Percentiles rank a stretch among this genome's conserved stretches.
Conservation (phyloP, 2,329 filamentous ascomycete genomes). For the Xylariaceae sp. region DNA sequence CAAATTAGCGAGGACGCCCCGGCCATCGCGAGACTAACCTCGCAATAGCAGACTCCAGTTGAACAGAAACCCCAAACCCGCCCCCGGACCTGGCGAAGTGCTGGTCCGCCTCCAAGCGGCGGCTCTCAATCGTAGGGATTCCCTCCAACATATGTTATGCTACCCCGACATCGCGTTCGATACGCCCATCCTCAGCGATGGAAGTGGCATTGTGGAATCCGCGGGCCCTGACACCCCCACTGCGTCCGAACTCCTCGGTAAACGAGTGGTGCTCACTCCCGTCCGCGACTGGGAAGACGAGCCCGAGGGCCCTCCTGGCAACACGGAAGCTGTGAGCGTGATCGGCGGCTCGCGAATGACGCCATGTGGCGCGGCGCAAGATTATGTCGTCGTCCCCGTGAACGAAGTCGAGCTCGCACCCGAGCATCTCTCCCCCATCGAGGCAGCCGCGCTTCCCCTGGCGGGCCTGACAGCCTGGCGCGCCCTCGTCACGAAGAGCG, state of each 20-base stretch:
- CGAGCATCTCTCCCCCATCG: slow-evolving; percentile 61
- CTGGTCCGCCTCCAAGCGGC: slow-evolving; percentile 71
- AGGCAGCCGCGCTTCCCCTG: slow-evolving; percentile 79
- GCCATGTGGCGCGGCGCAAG: slow-evolving; percentile 63
- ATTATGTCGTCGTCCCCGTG: slow-evolving; percentile 64
- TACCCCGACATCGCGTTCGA: slow-evolving; percentile 82
- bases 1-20: too few relatives aligned
- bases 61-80: slow-evolving; percentile 57
- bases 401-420: slow-evolving; percentile 73
- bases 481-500: slow-evolving; percentile 74
- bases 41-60: slow-evolving; percentile 46
- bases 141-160: slow-evolving; percentile 87
- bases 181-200: slow-evolving; percentile 76
- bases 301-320: slow-evolving; percentile 65
- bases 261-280: slow-evolving; percentile 74
- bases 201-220: slow-evolving; percentile 65
- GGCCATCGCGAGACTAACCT: too few relatives aligned
- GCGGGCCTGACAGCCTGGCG: slow-evolving; percentile 86
- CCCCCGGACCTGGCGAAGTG: slow-evolving; percentile 61
- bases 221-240: slow-evolving; percentile 47
- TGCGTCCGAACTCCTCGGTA: slow-evolving; percentile 38
- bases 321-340: slow-evolving; percentile 60
- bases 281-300: slow-evolving; percentile 69
- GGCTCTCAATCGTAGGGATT: slow-evolving; percentile 89
- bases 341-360: slow-evolving; percentile 63